Conservation (phyloP, 306 rosid species). For the Inga laurina region DNA sequence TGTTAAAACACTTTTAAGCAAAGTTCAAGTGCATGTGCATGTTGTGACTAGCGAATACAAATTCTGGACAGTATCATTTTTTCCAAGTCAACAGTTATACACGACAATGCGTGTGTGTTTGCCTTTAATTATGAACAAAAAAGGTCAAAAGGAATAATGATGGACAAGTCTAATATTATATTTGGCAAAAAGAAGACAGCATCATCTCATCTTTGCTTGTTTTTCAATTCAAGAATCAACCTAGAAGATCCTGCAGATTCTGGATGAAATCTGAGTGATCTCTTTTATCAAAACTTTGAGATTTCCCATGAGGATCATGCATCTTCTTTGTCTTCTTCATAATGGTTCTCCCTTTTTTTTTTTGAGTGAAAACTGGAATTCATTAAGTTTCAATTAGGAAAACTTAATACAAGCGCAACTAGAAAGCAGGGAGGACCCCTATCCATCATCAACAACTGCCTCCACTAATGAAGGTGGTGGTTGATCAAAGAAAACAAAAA, state of each 20-base stretch:
- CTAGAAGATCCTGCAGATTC: slow-evolving; percentile 64
- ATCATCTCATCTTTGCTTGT: slow-evolving; percentile 54
- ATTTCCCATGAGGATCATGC: slow-evolving; percentile 53
- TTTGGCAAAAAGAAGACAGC: slow-evolving; percentile 29
- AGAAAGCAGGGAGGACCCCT: no score
- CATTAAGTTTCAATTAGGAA: no score
- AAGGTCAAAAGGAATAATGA: slow-evolving; percentile 38
- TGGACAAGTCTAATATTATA: slow-evolving; percentile 30
- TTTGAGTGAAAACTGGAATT: no score
- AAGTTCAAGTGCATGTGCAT: slow-evolving; percentile 11
- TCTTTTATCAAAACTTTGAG: slow-evolving; percentile 73
- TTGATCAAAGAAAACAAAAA: no score
- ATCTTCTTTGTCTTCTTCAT: slow-evolving; percentile 34
- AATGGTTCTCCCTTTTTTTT: slow-evolving; percentile 42
- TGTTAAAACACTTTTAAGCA: background rate
- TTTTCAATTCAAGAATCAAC: slow-evolving; percentile 64
- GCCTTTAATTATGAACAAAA: slow-evolving; percentile 13
- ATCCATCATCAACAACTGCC: no score
- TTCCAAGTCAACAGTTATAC: background rate
- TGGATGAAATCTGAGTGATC: slow-evolving; percentile 72
- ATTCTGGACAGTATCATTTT: background rate
- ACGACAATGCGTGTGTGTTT: slow-evolving; percentile 25
- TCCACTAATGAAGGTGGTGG: no score
- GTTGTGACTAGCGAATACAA: slow-evolving; percentile 4
- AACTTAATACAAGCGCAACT: no score